Base-by-base conservation (phyloP, 2,329 filamentous ascomycete species). In the Neonectria ditissima region DNA sequence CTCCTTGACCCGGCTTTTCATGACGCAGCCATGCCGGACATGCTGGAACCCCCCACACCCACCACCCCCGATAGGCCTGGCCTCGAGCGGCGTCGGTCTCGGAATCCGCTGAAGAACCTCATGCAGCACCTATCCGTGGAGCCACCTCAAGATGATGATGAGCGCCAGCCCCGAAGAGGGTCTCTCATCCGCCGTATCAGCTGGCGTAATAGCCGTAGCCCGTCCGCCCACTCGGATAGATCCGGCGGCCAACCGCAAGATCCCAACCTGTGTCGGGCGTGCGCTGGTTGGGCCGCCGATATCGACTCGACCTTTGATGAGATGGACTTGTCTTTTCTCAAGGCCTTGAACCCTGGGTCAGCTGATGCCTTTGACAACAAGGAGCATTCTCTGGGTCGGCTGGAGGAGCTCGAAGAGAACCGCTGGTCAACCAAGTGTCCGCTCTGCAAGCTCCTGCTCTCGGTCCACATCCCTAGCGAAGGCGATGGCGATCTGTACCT, bases 121-220 rank as follows among this genome's bases (percentile, higher is more conserved):
- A 78, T 79, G 73, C 76, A 78, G 63, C 77, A 79, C 60, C 75
- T 79, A 51, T 77, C 77, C 32, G 77, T 79, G 53, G 77, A 79
- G 30, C 65, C 72, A 8, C 69, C 74, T 7, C 68, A 73, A 34
- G 70, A 72, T 30, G 71, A 77, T 20, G 70, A 72, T 8, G 69
- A 70, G 26, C 67, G 71, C 18, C 62, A 73, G 39, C 69, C 74
- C 2, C 68, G 74, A n/a, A 73, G 74, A 45, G 65, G 66, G 11
- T 78, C 76, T 9, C 69, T 79, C 54, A 79, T 79, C n/a, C 76
- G 77, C 30, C 73, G 77, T 10, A 66, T 79, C 39, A 79, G 77
- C 57, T 76, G 77, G 70, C 76, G 76, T 45, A 76, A 72, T 65
- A 79, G 77, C 56, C 77, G 77, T 39, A 78, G 76, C 34, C 75